Percentiles rank a stretch among this genome's conserved stretches.
Evolutionary conservation across 2,329 filamentous ascomycete species (phyloP).

Genomic region (Rosellinia necatrix): DNA sequence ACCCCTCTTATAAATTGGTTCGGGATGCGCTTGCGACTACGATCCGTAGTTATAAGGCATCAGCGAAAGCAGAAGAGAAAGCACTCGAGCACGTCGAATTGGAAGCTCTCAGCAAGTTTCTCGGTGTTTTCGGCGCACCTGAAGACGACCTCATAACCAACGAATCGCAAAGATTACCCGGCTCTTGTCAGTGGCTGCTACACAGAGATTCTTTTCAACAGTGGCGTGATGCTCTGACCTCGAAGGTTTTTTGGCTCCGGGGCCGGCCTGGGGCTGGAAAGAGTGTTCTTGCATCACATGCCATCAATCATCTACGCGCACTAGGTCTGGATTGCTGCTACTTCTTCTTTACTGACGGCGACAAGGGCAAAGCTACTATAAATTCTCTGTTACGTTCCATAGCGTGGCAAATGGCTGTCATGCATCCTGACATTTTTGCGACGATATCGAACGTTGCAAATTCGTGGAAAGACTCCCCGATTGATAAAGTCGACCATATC

Average conservation of each 20-base stretch:
- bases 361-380: slow-evolving; percentile 42
- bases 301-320: slow-evolving; percentile 15
- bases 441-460: slow-evolving; percentile 21
- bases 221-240: slow-evolving; percentile 14
- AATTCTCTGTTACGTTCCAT: slow-evolving; percentile 36
- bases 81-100: background rate
- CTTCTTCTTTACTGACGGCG: slow-evolving; percentile 15
- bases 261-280: slow-evolving; percentile 25
- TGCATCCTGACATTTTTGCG: slow-evolving; percentile 30
- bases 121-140: background rate
- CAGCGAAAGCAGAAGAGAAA: background rate
- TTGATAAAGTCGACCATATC: slow-evolving; percentile 34
- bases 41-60: background rate
- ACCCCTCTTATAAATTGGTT: slow-evolving; percentile 36
- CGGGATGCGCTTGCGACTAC: slow-evolving; percentile 35
- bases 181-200: slow-evolving; percentile 21
- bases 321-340: slow-evolving; percentile 14
- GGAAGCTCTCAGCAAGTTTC: slow-evolving; percentile 1
- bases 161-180: slow-evolving; percentile 1
- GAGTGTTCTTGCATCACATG: slow-evolving; percentile 13
- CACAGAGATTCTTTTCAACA: slow-evolving; percentile 11
- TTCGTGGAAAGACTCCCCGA: slow-evolving; percentile 22
- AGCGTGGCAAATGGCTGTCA: slow-evolving; percentile 40
- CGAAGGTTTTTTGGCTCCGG: slow-evolving; percentile 21
- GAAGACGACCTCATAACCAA: background rate